Base-by-base conservation (phyloP, 2,329 filamentous ascomycete species). In the Fusarium sp. region DNA sequence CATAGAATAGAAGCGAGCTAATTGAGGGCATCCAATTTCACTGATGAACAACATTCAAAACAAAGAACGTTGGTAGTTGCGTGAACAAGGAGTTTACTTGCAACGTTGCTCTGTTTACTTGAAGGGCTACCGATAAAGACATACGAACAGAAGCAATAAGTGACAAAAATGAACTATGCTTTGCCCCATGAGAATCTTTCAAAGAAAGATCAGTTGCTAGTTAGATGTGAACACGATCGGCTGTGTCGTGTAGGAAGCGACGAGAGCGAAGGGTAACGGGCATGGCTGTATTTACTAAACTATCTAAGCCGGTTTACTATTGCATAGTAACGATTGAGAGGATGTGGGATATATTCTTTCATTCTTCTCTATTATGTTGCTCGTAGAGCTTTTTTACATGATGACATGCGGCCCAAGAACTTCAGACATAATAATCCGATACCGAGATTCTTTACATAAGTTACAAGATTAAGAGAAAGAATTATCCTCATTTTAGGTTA, bases 21-120 rank as follows among this genome's bases (percentile, higher is more conserved):
- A 13, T 22, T 19, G 22, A 44, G 47, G 15, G 15, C n/a, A 33
- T 19, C 4, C 9, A 13, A 31, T 50, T 26, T 38, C 33, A n/a
- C 15, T 28, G 11, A 39, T 11, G 31, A 39, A 53, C 33, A 43
- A 44, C n/a, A 40, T 2, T 17, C 40, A 13, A 5, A 19, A 54
- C 46, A 65, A 65, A 65, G 62, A 17, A 17, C 5, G 3, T 36
- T 33, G 17, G 19, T 24, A 7, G 6, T n/a, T 15, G 19, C 5
- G 38, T 10, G 7, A 34, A 43, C 9, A 42, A 15, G 17, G 17
- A 34, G 22, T 7, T n/a, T 24, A 7, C 14, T 42, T 42, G 7
- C 15, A 22, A 24, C 14, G 13, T 5, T 44, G 8, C n/a, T 26
- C 22, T 26, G 17, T 17, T n/a, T 9, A 44, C 11, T 15, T 8